Base-by-base conservation (phyloP, 371 early-diverging fungal species). In the Mucor circinelloides region DNA sequence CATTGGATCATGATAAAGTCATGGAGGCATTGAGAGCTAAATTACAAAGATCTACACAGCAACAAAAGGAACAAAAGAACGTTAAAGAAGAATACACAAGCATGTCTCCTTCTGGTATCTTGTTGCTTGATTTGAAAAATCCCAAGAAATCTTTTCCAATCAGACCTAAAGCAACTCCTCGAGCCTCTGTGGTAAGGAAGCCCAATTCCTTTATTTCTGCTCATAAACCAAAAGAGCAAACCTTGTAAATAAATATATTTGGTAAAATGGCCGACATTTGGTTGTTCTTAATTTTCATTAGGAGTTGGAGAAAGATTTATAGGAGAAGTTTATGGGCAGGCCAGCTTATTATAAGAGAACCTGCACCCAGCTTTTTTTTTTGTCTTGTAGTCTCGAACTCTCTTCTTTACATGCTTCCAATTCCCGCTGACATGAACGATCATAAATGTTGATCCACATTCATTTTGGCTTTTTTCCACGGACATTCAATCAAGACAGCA, bases 61-160 rank as follows among this genome's bases (percentile, higher is more conserved):
- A 71, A 59, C 70, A 70, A 56, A 69, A 70, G 27, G 67, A 70
- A 58, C 61, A 63, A 57, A 69, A 68, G 46, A 46, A 58, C 25
- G 62, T 52, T n/a, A 68, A 64, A 38, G 69, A 79, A 32, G 66
- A 72, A 54, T 58, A 70, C 2, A 65, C 67, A 15, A 73, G 69
- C 40, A 78, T 78, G 81, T 81, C 81, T 25, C 81, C 78, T 28
- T 67, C 76, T 4, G 81, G 81, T 31, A 75, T 81, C 7, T 58
- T 81, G n/a, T 63, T 81, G 13, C 67, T 81, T 13, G 81, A 81
- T 58, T 60, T 81, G 12, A 81, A 81, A 40, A 76, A 81, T 30
- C 79, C 79, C 25, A 72, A 74, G 21, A 74, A 72, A 42, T 58
- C 68, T 5, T 78, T 78, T 50, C 76, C 80, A 36, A 55, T 69